phyloP scores from a whole-genome alignment of 306 rosid species.

The Potentilla sterilis region DNA sequence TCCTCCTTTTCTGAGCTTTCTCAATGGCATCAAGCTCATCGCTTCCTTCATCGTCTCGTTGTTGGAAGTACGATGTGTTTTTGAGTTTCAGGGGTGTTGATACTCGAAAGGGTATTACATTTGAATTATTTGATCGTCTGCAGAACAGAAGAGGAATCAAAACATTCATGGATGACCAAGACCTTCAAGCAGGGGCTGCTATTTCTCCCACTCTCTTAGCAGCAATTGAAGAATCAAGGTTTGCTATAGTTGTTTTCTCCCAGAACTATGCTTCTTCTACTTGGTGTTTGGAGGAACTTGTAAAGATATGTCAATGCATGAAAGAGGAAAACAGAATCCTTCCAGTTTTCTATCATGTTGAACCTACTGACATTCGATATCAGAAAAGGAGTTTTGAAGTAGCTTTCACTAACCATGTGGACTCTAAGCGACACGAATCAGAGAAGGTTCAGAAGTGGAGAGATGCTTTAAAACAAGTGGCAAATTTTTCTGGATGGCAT shows the following conservation, averaged over 20 bases:
- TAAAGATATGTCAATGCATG: background rate
- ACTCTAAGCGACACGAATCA: background rate
- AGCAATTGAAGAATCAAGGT: background rate
- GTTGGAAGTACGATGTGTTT: background rate
- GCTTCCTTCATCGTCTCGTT: background rate
- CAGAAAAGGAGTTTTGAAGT: background rate
- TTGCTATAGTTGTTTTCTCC: background rate
- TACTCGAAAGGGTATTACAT: background rate
- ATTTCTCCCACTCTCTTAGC: background rate
- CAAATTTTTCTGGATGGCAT: background rate
- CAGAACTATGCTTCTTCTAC: background rate
- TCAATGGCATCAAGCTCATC: background rate
- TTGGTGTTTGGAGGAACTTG: background rate
- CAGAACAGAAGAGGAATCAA: background rate
- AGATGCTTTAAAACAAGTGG: background rate
- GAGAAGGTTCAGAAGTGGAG: background rate
- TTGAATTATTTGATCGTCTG: background rate
- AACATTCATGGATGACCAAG: background rate
- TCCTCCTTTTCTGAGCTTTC: background rate
- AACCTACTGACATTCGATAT: background rate
- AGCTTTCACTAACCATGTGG: background rate
- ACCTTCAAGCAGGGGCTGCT: background rate
- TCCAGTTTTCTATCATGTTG: background rate
- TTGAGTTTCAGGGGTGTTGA: background rate
- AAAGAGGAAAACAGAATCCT: background rate